Evolutionary conservation across 306 rosid genomes (phyloP), one percentile per base, ranked within the genome.

Genomic region (Sicyos edulis): DNA sequence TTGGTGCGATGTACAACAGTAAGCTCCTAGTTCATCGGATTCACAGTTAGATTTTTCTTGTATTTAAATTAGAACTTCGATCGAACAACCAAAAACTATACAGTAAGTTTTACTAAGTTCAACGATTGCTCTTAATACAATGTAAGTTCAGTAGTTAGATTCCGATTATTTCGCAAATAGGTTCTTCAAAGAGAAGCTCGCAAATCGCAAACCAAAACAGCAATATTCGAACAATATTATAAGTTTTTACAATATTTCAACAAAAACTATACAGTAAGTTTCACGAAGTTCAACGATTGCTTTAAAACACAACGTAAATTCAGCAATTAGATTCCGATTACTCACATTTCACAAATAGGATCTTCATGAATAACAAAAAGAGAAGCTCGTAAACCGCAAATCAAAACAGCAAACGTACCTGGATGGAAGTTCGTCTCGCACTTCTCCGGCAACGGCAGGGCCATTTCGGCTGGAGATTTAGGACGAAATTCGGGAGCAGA

Each of bases 391-490:
- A 26, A 3, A 1, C 3, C 71, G 11, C 71, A 45, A 66, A 66
- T 11, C 21, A 54, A 44, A 13, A 12, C 71, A 67, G 20, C 19
- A 50, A 82, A 74, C 76, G 52, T 84, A 78, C 98, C 92, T 79
- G 75, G 77, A 86, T 86, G 63, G 82, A 90, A 73, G 47, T 73
- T 7, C 66, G 83, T 67, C 72, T 64, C n/a, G n/a, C 37, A 50
- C 16, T 10, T 22, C 83, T 75, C 32, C 49, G 77, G 80, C 59
- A 24, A 16, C 70, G 11, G 54, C 55, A 15, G 10, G 78, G 75
- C 16, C 78, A 76, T 78, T 77, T 12, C 73, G 89, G 71, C 80
- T 19, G 63, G 12, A 61, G 58, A 54, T 77, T 74, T 7, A 49
- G 54, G 66, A 78, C 74, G 71, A 77, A 83, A 75, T 83, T 65